Base-by-base conservation (phyloP, 169 alveolate species). In the Toxoplasma gondii region DNA sequence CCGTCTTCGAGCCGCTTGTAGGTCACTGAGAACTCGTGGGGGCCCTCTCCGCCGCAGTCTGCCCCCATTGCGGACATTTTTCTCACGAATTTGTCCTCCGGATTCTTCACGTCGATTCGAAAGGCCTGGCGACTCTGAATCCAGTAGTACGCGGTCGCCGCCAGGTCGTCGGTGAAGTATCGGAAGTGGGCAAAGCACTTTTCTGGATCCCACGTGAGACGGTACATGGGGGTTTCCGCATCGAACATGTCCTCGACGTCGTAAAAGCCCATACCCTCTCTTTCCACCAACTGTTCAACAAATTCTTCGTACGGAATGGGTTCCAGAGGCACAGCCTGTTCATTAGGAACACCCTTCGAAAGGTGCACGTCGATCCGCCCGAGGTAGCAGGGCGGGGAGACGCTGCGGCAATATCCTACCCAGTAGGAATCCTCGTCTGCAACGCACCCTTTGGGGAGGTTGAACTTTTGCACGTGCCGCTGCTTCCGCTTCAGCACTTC, bases 401-500 rank as follows among this genome's bases (percentile, higher is more conserved):
- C 67, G 34, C 69, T 39, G 7, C 69, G 53, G 67, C 90, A 82
- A 67, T 82, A 82, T 10, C 54, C 90, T 7, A 43, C 67, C 90
- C 90, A 82, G 19, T 22, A 29, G 24, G 90, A 82, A 16, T 19
- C 41, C 31, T 38, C 67, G 19, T 38, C 67, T 7, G 90, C 90
- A 41, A 82, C 19, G 67, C 90, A 82, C 38, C 90, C 90, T 38
- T 24, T 38, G n/a, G 90, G 90, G 41, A 82, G 53, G 29, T 41
- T 41, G 90, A 82, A 82, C 9, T 44, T 82, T 44, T 82, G 90
- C 17, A 82, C 24, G 64, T 82, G 90, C 41, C 90, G 90, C 90
- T 82, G 90, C 38, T 41, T 43, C 69, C 19, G 67, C 64, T 82
- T 82, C 36, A 82, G 41, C 5, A 82, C 27, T 43, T 82, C 90